Evolutionary conservation across 2,329 filamentous ascomycete genomes (phyloP).

Genomic region (Chalaropsis thielavioides): DNA sequence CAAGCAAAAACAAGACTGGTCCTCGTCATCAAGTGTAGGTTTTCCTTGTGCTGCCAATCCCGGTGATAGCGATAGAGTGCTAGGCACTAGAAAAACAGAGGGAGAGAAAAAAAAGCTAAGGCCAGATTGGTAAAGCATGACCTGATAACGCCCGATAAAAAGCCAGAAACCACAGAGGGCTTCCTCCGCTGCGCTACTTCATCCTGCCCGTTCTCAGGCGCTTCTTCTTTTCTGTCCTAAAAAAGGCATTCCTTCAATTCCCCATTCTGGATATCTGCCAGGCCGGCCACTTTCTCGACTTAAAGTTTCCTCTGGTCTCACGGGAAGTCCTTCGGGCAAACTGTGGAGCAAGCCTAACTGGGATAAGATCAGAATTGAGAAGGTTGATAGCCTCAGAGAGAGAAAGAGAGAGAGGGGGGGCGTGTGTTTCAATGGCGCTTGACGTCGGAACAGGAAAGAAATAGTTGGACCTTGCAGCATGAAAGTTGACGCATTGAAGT

Average conservation of each 20-base stretch:
- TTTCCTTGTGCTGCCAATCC: neutral
- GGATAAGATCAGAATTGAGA: conserved; percentile 5
- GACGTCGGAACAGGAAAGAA: neutral
- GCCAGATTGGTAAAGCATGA: neutral
- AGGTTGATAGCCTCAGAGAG: neutral
- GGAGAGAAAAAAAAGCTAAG: neutral
- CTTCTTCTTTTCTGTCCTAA: neutral
- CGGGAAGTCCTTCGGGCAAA: conserved; percentile 17
- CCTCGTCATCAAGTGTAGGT: neutral
- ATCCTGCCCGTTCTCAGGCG: neutral
- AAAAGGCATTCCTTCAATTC: neutral
- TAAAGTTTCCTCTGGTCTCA: conserved; percentile 3
- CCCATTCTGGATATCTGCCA: neutral
- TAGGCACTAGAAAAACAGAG: neutral
- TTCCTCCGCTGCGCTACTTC: neutral
- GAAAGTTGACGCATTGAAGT: neutral
- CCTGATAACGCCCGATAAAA: neutral
- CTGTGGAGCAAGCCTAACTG: conserved; percentile 12
- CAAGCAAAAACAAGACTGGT: neutral
- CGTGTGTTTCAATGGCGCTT: neutral
- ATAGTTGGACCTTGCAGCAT: neutral
- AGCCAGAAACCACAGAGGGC: neutral
- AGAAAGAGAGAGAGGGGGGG: neutral
- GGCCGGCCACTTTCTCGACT: neutral
- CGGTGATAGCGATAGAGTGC: neutral